Evolutionary conservation across 2,329 filamentous ascomycete species (phyloP).

Genomic region (Epicoccum nigrum): DNA sequence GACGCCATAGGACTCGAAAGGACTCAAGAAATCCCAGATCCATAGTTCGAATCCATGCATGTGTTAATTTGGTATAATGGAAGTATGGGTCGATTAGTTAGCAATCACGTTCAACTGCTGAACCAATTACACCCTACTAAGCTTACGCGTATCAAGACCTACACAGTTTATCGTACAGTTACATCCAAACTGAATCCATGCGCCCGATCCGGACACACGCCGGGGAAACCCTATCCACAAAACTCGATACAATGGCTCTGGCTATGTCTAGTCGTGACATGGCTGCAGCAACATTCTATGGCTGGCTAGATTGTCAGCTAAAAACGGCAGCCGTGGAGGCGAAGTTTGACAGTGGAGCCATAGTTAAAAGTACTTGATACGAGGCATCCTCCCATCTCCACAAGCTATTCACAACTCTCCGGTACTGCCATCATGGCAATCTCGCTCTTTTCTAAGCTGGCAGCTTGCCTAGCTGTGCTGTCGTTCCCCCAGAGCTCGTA

Average conservation of each 20-base stretch:
- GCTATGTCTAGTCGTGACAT: neutral
- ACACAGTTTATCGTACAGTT: too few relatives aligned
- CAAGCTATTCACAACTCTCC: neutral
- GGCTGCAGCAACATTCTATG: neutral
- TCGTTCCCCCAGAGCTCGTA: constrained; percentile 2
- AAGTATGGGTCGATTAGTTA: too few relatives aligned
- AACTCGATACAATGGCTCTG: neutral
- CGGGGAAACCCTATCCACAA: too few relatives aligned
- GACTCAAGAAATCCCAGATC: too few relatives aligned
- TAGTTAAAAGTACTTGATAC: constrained; percentile 4
- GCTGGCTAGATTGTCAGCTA: constrained; percentile 1
- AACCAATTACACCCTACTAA: too few relatives aligned
- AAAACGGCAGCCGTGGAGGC: neutral
- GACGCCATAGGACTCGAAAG: neutral
- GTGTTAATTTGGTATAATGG: too few relatives aligned
- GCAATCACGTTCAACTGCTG: too few relatives aligned
- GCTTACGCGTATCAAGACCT: too few relatives aligned
- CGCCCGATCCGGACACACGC: too few relatives aligned
- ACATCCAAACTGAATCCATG: too few relatives aligned
- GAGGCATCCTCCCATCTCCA: too few relatives aligned
- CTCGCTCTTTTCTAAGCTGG: constrained; percentile 4
- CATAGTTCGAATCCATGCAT: too few relatives aligned
- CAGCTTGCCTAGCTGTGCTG: constrained; percentile 2
- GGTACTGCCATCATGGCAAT: constrained; percentile 1
- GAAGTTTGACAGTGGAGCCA: neutral